Percentiles rank a stretch among this genome's conserved stretches.
phyloP scores from a whole-genome alignment of 2,329 filamentous ascomycete genomes.

The Grosmannia penicillata region DNA sequence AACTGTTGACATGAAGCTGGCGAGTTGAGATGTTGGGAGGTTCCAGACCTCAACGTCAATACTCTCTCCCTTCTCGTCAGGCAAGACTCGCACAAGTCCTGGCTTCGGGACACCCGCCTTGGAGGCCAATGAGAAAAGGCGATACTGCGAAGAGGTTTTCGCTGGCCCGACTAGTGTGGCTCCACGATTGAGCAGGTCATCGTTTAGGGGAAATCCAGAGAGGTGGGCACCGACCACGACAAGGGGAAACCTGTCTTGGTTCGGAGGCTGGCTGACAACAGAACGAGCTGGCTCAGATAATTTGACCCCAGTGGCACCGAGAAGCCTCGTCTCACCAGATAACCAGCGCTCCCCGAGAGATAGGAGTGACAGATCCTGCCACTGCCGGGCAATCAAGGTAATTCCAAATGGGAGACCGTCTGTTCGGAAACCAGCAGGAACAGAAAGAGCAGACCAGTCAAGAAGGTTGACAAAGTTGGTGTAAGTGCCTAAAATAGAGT shows the following conservation, averaged over 20 bases:
- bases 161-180: constrained; percentile 14
- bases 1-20: constrained; percentile 17
- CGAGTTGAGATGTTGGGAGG: constrained; percentile 16
- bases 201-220: constrained; percentile 15
- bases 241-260: constrained; percentile 7
- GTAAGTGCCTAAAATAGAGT: constrained; percentile 38
- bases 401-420: constrained; percentile 23
- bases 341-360: constrained; percentile 11
- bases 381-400: constrained; percentile 20
- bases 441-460: constrained; percentile 36
- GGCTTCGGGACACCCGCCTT: constrained; percentile 13
- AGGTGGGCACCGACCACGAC: constrained; percentile 14
- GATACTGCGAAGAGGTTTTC: constrained; percentile 17
- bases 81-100: constrained; percentile 16
- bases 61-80: constrained; percentile 10
- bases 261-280: no score
- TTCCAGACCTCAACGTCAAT: constrained; percentile 23
- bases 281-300: no score
- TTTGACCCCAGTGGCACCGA: constrained; percentile 22
- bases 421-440: constrained; percentile 31
- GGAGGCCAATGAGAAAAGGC: constrained; percentile 15
- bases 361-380: constrained; percentile 19
- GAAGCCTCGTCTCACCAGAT: constrained; percentile 4
- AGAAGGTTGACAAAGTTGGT: constrained; percentile 48
- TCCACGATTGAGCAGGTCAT: constrained; percentile 17